phyloP scores from a whole-genome alignment of 2,329 filamentous ascomycete species.

The Calonectria pseudoturangicola region DNA sequence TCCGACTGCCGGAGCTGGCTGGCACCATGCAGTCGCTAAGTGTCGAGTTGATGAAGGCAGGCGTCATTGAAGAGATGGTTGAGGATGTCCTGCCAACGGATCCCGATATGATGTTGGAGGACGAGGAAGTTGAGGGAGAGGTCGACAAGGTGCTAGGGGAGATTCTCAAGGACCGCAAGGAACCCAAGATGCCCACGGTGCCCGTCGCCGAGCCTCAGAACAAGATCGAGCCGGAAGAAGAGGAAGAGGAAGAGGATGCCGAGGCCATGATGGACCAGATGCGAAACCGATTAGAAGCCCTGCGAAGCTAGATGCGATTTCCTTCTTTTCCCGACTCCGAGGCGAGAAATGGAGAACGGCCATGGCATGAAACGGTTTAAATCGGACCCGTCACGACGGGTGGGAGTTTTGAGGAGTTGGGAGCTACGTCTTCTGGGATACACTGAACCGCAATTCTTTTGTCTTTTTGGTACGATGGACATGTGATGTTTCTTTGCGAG shows the following conservation, averaged over 20 bases:
- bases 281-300: conserved; percentile 90
- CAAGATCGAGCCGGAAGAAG: conserved; percentile 69
- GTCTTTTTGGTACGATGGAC: conserved; percentile 23
- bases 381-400: conserved; percentile 4
- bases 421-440: conserved; percentile 37
- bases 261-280: conserved; percentile 96
- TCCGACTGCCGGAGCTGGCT: conserved; percentile 89
- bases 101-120: conserved; percentile 81
- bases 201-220: conserved; percentile 74
- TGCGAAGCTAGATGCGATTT: conserved; percentile 80
- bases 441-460: conserved; percentile 30
- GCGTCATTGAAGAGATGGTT: conserved; percentile 98
- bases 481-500: conserved; percentile 25
- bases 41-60: conserved; percentile 92
- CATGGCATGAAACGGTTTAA: conserved; percentile 10
- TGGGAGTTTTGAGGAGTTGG: conserved; percentile 36
- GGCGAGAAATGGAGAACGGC: neutral
- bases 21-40: conserved; percentile 92
- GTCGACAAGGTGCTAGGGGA: conserved; percentile 95
- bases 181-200: conserved; percentile 73
- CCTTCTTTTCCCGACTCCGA: neutral
- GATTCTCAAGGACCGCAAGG: conserved; percentile 88
- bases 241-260: conserved; percentile 83
- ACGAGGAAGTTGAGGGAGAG: conserved; percentile 85
- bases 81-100: conserved; percentile 89